These are phyloP conservation scores for Coemansia sp. DNA, from an alignment of 192 early-diverging fungal species.

Conservation along the genomic window DNA sequence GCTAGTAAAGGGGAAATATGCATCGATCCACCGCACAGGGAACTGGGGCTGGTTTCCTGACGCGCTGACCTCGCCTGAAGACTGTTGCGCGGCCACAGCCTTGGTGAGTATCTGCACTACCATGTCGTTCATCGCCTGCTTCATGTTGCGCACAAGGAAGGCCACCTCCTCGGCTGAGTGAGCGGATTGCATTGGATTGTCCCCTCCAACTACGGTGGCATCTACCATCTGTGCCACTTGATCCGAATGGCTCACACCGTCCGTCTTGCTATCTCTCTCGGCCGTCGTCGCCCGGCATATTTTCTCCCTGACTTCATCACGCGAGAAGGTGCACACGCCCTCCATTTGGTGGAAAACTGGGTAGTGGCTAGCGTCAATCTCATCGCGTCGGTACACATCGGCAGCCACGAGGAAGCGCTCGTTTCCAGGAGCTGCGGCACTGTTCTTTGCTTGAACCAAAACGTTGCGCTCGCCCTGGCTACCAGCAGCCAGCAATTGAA, in stretches of 20 bases:
- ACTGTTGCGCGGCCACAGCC: constrained; percentile 35
- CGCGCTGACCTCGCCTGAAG: background rate
- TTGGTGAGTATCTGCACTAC: constrained; percentile 69
- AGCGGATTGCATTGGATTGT: constrained; percentile 75
- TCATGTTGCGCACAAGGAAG: constrained; percentile 70
- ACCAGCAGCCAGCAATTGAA: constrained; percentile 69
- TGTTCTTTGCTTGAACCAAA: constrained; percentile 42
- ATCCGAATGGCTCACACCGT: background rate
- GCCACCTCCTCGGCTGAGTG: constrained; percentile 68
- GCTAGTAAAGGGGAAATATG: constrained; percentile 93
- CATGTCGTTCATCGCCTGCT: constrained; percentile 83
- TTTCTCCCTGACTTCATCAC: constrained; percentile 29
- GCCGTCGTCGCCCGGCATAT: background rate
- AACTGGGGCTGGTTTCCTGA: constrained; percentile 36
- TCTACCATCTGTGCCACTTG: constrained; percentile 25
- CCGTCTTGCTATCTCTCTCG: background rate
- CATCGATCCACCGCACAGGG: constrained; percentile 93
- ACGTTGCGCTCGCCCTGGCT: constrained; percentile 5
- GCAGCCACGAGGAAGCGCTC: constrained; percentile 88
- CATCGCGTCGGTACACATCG: constrained; percentile 96
- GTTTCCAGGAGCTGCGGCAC: constrained; percentile 29
- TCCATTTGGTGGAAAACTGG: constrained; percentile 99
- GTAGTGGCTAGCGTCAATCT: constrained; percentile 95
- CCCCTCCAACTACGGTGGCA: constrained; percentile 58
- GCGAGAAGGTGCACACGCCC: constrained; percentile 70